These are phyloP conservation scores for Fusarium sp. DNA, from an alignment of 2,329 filamentous ascomycete species.

Conservation along the genomic window DNA sequence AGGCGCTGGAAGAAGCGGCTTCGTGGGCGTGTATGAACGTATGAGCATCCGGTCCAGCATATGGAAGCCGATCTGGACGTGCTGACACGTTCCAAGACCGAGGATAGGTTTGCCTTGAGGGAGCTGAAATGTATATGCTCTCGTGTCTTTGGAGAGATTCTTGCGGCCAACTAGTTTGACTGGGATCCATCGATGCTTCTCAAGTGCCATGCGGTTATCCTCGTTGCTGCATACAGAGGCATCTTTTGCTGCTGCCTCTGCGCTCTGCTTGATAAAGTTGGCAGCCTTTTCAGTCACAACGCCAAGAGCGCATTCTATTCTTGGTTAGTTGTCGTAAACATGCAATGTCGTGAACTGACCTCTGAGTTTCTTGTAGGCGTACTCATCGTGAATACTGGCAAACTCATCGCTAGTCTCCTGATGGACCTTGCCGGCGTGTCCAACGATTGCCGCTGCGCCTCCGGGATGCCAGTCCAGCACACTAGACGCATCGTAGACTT, in stretches of 20 bases:
- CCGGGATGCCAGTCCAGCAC: conserved; percentile 46
- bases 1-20: conserved; percentile 50
- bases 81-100: conserved; percentile 60
- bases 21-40: conserved; percentile 60
- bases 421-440: conserved; percentile 60
- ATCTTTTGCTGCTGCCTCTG: conserved; percentile 52
- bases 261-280: conserved; percentile 56
- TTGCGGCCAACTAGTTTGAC: conserved; percentile 52
- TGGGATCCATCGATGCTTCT: conserved; percentile 58
- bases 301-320: conserved; percentile 57
- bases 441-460: conserved; percentile 56
- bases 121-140: conserved; percentile 56
- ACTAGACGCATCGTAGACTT: conserved; percentile 60
- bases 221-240: conserved; percentile 42
- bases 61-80: conserved; percentile 63
- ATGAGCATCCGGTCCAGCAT: conserved; percentile 60
- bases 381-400: conserved; percentile 60
- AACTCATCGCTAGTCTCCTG: conserved; percentile 60
- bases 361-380: conserved; percentile 59
- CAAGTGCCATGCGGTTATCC: conserved; percentile 47
- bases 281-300: conserved; percentile 58
- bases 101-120: conserved; percentile 52
- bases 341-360: conserved; percentile 37
- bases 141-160: conserved; percentile 52
- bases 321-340: conserved; percentile 21